phyloP scores from a whole-genome alignment of 495 filamentous ascomycete species.

The Aspergillus wentii region DNA sequence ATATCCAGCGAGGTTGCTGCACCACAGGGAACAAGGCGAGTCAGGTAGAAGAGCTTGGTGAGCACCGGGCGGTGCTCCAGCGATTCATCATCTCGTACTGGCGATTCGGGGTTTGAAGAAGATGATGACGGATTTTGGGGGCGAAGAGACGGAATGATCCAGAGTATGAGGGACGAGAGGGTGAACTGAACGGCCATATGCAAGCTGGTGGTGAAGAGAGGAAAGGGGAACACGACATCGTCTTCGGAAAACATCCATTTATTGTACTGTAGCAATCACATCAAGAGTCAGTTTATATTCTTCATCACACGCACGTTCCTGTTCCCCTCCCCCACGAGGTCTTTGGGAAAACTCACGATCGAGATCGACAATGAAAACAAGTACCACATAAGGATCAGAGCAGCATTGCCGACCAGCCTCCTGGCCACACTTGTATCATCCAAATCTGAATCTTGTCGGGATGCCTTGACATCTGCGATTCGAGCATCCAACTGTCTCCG shows the following conservation, averaged over 20 bases:
- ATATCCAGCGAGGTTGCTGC: constrained; percentile 93
- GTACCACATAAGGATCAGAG: constrained; percentile 87
- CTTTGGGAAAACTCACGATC: constrained; percentile 56
- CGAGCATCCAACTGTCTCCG: constrained; percentile 72
- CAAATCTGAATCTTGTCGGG: constrained; percentile 35
- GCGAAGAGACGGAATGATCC: constrained; percentile 76
- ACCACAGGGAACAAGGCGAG: constrained; percentile 89
- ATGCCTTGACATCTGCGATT: constrained; percentile 49
- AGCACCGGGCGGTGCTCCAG: constrained; percentile 64
- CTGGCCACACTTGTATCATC: constrained; percentile 66
- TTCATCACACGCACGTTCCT: no score
- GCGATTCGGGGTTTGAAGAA: constrained; percentile 45
- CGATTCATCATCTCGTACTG: constrained; percentile 27
- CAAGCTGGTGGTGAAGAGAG: constrained; percentile 89
- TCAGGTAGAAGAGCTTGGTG: constrained; percentile 87
- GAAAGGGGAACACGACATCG: constrained; percentile 86
- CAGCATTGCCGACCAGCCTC: constrained; percentile 62
- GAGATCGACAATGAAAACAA: constrained; percentile 92
- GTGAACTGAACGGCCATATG: constrained; percentile 97
- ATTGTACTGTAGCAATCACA: constrained; percentile 70
- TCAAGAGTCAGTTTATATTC: constrained; percentile 1
- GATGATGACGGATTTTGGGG: constrained; percentile 51
- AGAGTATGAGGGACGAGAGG: constrained; percentile 74
- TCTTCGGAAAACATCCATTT: constrained; percentile 98
- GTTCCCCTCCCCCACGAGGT: no score